phyloP scores from a whole-genome alignment of 768 basidiomycete species.

The Gymnopilus dilepis region DNA sequence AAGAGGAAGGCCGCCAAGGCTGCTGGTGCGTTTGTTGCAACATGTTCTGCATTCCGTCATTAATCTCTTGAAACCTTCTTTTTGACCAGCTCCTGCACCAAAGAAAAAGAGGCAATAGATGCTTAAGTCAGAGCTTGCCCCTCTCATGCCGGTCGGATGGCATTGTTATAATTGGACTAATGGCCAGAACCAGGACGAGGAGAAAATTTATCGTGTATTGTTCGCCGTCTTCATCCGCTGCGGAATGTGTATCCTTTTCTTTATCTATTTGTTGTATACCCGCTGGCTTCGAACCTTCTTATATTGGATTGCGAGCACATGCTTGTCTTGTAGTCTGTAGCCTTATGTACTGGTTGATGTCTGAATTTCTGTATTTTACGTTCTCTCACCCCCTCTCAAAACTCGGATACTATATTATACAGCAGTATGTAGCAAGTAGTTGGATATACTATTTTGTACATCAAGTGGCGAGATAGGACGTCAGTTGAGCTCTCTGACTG shows the following conservation, averaged over 20 bases:
- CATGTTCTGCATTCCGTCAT: background rate
- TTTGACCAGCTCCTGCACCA: conserved; percentile 24
- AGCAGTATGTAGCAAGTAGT: background rate
- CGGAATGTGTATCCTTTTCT: too few species aligned
- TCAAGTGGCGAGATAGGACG: background rate
- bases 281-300: background rate
- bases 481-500: background rate
- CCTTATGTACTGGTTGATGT: background rate
- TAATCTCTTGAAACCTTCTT: background rate
- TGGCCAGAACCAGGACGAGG: background rate
- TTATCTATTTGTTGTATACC: background rate
- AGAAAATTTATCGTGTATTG: background rate
- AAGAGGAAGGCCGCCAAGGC: conserved; percentile 30
- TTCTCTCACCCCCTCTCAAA: background rate
- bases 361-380: background rate
- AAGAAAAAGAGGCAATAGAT: conserved; percentile 38
- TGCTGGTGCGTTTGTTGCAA: conserved; percentile 16
- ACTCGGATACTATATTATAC: background rate
- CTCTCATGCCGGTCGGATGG: background rate
- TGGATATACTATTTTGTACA: too few species aligned
- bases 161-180: background rate
- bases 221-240: background rate
- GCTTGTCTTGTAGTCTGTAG: conserved; percentile 6
- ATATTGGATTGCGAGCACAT: conserved; percentile 1
- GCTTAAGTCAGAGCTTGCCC: background rate